phyloP scores from a whole-genome alignment of 306 rosid species.

The Vachellia collinsii region DNA sequence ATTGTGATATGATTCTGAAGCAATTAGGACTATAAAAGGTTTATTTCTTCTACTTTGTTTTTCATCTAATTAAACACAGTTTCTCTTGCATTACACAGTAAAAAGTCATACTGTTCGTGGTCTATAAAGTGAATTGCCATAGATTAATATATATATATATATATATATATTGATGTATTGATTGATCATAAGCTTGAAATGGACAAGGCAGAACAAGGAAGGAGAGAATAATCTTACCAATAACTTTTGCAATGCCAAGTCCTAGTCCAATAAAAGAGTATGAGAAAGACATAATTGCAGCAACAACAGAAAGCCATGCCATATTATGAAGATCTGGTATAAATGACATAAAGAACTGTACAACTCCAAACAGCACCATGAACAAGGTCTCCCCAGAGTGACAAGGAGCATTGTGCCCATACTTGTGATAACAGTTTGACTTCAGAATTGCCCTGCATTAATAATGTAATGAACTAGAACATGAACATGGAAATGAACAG shows the following conservation, averaged over 20 bases:
- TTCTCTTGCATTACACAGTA: neutral
- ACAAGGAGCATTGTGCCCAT: constrained; percentile 80
- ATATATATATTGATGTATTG: neutral
- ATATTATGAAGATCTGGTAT: constrained; percentile 80
- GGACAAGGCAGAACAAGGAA: neutral
- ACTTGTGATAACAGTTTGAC: constrained; percentile 77
- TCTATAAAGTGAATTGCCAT: neutral
- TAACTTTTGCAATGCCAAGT: constrained; percentile 65
- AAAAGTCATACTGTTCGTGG: neutral
- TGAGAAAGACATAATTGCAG: constrained; percentile 79
- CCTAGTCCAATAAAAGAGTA: constrained; percentile 74
- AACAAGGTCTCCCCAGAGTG: constrained; percentile 50
- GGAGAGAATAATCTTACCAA: constrained; percentile 49
- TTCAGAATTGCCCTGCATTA: constrained; percentile 69
- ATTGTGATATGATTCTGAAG: neutral
- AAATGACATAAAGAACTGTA: constrained; percentile 74
- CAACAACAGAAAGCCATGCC: constrained; percentile 75
- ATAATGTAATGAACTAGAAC: neutral
- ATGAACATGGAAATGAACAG: neutral
- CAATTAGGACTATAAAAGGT: constrained; percentile 16
- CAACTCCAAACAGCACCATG: constrained; percentile 74
- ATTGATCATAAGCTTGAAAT: constrained; percentile 14
- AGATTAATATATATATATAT: neutral
- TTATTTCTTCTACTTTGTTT: neutral
- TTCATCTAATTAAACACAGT: neutral